Base-by-base conservation (phyloP, 2,329 filamentous ascomycete species). In the Trichoderma pleuroti region DNA sequence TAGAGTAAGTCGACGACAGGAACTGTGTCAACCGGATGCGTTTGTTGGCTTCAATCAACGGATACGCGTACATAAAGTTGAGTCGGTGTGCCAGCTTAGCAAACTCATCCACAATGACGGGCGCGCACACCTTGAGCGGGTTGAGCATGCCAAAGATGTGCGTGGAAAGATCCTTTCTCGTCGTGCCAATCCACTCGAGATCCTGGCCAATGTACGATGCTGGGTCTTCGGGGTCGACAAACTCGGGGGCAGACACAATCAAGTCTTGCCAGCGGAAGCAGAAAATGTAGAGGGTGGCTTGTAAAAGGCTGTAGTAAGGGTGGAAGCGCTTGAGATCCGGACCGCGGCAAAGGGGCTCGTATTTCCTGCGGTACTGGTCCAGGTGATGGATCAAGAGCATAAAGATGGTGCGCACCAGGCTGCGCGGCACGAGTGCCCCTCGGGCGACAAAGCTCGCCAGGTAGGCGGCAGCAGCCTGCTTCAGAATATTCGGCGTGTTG, bases 221-320 rank as follows among this genome's bases (percentile, higher is more conserved):
- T 12, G 85, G 83, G 72, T 91, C 89, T 71, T 88, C 91, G 73
- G 84, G 87, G 81, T 88, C 92, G 70, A 88, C 86, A 72, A 82
- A 84, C 72, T 90, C 86, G 1, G 87, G 84, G 4, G 86, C 87
- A 2, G 87, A 86, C 24, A 88, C 84, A 70, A 93, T 91, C 60
- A 99, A 85, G 77, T 98, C 95, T 72, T 93, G 91, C 96, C 96
- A 99, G 69, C 96, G 91, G 85, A 99, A 99, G 84, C 96, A 99
- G 78, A 97, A 98, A 71, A 97, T 95, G 83, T 98, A 98, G 28
- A 98, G 87, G 3, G 97, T 85, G 1, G 94, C 94, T 80, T 98
- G 94, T n/a, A 92, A 90, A 61, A 94, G 89, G 21, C 92, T 90
- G 80, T 98, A 98, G 81, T 97, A 97, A 16, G 92, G 89, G 61